Conservation (phyloP, 2,329 filamentous ascomycete genomes). For the Alternaria arborescens region DNA sequence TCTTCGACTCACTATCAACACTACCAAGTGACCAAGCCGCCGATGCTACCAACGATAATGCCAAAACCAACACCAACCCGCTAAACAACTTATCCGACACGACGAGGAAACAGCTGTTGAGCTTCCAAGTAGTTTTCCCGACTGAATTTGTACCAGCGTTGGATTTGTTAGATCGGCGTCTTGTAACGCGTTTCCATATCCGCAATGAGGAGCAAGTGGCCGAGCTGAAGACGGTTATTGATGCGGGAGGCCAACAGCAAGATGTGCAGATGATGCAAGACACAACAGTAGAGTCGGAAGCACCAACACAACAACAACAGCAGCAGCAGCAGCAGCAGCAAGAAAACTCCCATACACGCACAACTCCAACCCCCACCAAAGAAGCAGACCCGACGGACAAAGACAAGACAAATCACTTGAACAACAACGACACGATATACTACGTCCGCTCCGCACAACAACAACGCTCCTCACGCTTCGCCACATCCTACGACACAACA, state of each 20-base stretch:
- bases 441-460: slow-evolving; percentile 70
- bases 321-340: neutral
- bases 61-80: slow-evolving; percentile 52
- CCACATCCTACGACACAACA: slow-evolving; percentile 37
- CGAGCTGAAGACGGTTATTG: neutral
- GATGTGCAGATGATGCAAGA: neutral
- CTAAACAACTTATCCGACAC: slow-evolving; percentile 39
- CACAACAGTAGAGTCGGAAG: neutral
- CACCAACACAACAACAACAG: neutral
- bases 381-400: neutral
- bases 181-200: slow-evolving; percentile 66
- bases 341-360: neutral
- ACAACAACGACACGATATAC: slow-evolving; percentile 52
- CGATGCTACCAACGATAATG: slow-evolving; percentile 9
- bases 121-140: slow-evolving; percentile 86
- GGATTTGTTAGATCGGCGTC: slow-evolving; percentile 81
- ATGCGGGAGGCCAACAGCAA: neutral
- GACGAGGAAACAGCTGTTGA: slow-evolving; percentile 67
- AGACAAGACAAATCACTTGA: neutral
- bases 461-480: slow-evolving; percentile 49
- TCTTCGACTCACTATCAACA: slow-evolving; percentile 40
- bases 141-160: slow-evolving; percentile 82
- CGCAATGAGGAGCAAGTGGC: neutral
- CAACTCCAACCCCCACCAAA: neutral
- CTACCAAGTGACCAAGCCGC: slow-evolving; percentile 23